Conservation (phyloP, 257 asterid genomes). For the Solanum microdontum region DNA sequence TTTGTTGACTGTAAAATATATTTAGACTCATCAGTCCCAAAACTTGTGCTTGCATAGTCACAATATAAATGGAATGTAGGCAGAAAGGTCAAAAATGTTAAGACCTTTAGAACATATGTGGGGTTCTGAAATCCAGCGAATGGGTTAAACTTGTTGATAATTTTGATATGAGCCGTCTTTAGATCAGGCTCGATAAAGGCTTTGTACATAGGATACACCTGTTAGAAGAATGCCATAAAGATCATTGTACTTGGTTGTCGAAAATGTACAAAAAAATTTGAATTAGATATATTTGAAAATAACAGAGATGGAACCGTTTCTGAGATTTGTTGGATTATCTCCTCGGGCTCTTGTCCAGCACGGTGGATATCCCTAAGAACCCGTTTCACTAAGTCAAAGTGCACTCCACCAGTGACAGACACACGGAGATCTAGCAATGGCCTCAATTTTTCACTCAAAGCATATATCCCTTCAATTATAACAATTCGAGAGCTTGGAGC, state of each 20-base stretch:
- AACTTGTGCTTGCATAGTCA: neutral
- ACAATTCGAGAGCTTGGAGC: slow-evolving; percentile 90
- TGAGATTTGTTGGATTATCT: slow-evolving; percentile 93
- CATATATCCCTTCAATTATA: slow-evolving; percentile 91
- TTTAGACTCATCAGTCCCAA: neutral
- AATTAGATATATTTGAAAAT: neutral
- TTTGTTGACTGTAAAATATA: slow-evolving; percentile 54
- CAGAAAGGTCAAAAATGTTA: neutral
- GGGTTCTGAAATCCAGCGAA: slow-evolving; percentile 97
- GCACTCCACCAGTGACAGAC: slow-evolving; percentile 99
- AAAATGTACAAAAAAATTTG: neutral
- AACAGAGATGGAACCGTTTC: slow-evolving; percentile 51
- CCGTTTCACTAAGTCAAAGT: slow-evolving; percentile 93
- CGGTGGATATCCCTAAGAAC: slow-evolving; percentile 97
- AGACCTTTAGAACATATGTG: slow-evolving; percentile 77
- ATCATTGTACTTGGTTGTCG: neutral
- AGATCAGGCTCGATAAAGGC: slow-evolving; percentile 97
- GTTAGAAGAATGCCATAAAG: slow-evolving; percentile 15
- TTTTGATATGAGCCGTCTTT: slow-evolving; percentile 93
- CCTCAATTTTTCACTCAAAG: slow-evolving; percentile 79
- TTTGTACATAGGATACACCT: slow-evolving; percentile 99
- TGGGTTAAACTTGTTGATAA: slow-evolving; percentile 87
- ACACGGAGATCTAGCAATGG: slow-evolving; percentile 92
- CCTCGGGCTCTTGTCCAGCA: slow-evolving; percentile 99
- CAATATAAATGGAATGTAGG: neutral